Conservation (phyloP, 768 basidiomycete genomes). For the Lepiota venenata region DNA sequence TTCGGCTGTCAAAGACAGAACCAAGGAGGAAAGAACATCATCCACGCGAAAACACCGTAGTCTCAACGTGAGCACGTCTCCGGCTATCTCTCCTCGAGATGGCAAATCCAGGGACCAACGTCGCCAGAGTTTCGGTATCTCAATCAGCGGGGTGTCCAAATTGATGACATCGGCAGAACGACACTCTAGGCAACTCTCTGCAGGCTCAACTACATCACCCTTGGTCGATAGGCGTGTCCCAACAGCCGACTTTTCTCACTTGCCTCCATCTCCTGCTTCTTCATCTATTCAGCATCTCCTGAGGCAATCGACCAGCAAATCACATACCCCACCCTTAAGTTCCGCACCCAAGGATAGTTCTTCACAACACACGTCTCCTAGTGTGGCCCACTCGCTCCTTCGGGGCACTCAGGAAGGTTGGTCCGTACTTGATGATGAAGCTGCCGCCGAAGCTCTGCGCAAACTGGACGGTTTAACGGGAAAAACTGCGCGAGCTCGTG, state of each 20-base stretch:
- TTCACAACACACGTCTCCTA: conserved; percentile 46
- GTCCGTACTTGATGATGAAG: conserved; percentile 84
- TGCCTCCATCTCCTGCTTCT: conserved; percentile 90
- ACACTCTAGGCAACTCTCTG: conserved; percentile 67
- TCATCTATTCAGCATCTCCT: conserved; percentile 85
- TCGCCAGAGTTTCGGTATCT: conserved; percentile 48
- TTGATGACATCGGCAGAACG: conserved; percentile 29
- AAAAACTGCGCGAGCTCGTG: conserved; percentile 71
- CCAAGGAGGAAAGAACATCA: conserved; percentile 46
- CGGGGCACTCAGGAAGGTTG: conserved; percentile 89
- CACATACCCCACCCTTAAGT: conserved; percentile 35
- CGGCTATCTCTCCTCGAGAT: conserved; percentile 35
- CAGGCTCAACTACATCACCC: conserved; percentile 64
- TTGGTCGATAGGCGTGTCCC: conserved; percentile 60
- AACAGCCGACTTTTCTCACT: conserved; percentile 79
- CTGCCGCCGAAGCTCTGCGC: conserved; percentile 86
- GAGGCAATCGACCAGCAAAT: conserved; percentile 45
- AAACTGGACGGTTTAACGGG: conserved; percentile 89
- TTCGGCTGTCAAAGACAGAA: conserved; percentile 37
- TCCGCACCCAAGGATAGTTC: conserved; percentile 41
- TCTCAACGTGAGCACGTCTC: conserved; percentile 51
- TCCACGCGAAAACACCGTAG: conserved; percentile 68
- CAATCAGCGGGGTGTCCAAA: conserved; percentile 37
- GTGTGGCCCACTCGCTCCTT: conserved; percentile 80
- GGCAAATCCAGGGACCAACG: conserved; percentile 50